phyloP scores from a whole-genome alignment of 2,329 filamentous ascomycete species.

The Fusarium sublunatum region DNA sequence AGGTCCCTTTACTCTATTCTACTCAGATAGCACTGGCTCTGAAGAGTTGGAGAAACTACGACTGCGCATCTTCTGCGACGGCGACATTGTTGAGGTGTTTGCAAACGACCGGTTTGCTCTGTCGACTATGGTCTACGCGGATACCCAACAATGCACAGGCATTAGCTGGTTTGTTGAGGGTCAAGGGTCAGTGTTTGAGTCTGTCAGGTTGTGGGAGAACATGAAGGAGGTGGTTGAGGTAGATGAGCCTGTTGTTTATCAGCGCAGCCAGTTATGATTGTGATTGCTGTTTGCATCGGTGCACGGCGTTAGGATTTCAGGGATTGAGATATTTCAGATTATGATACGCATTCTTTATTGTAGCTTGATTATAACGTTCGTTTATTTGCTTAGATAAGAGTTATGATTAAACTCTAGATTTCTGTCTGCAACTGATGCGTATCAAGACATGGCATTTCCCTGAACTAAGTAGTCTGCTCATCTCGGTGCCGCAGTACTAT shows the following conservation, averaged over 20 bases:
- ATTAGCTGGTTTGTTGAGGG: conserved; percentile 45
- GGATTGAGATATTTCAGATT: background rate
- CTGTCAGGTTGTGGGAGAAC: conserved; percentile 40
- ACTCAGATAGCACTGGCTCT: conserved; percentile 1
- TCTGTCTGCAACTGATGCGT: too few relatives aligned
- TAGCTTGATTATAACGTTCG: background rate
- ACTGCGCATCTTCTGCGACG: conserved; percentile 43
- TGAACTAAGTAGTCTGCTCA: too few relatives aligned
- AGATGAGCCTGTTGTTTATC: conserved; percentile 23
- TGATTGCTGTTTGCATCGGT: rapidly evolving
- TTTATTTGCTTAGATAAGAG: too few relatives aligned
- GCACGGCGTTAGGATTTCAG: background rate
- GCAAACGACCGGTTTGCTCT: conserved; percentile 46
- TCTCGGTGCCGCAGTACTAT: too few relatives aligned
- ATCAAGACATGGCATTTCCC: too few relatives aligned
- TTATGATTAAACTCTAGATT: too few relatives aligned
- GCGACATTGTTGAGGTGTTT: conserved; percentile 44
- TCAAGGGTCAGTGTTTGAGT: conserved; percentile 31
- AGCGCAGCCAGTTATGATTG: conserved; percentile 23
- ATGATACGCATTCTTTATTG: background rate
- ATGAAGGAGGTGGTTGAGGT: conserved; percentile 27
- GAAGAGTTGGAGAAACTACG: conserved; percentile 40
- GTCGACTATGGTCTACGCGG: conserved; percentile 44
- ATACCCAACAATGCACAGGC: conserved; percentile 23
- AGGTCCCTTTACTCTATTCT: conserved; percentile 61